Base-by-base conservation (phyloP, 768 basidiomycete genomes). In the Lyophyllum semitale region DNA sequence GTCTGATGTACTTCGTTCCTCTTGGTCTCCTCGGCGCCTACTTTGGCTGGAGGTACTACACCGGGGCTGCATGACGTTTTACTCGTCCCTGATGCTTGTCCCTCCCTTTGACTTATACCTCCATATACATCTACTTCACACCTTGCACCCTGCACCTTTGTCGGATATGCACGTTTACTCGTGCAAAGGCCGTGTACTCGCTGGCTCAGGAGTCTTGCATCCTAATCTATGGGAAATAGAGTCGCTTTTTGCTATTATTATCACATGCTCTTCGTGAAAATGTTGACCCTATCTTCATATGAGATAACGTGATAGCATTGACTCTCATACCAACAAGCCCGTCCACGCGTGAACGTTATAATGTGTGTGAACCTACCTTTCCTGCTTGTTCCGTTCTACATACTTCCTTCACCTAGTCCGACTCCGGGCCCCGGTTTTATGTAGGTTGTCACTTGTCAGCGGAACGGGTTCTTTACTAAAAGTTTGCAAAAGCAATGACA, bases 31-130 rank as follows among this genome's bases (percentile, higher is more conserved):
- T 96, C 43, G 91, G 83, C 58, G 94, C 82, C 46, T 95, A 93
- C 84, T 89, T 96, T 63, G 94, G 85, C 45, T 96, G 86, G 85
- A 83, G 92, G 59, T 87, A 79, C 73, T 93, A 93, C 71, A 71
- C 76, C 38, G 73, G 77, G 38, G 79, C 75, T 41, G 70, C 74
- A 65, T 81, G 74, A 71, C 58, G 46, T 23, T 38, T 58, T 47
- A 46, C 57, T 25, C 44, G 51, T 44, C 41, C 51, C 45, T 51
- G 48, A 48, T 45, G 23, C 51, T 33, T 48, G 22, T 43, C 38
- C 20, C 26, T 43, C 38, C 20, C 26, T 59, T n/a, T 58, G 51
- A 48, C 56, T 46, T 63, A 63, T 62, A 57, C 48, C 49, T 43
- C 48, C 38, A 51, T 61, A 37, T 55, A 41, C 33, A 45, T 26